Base-by-base conservation (phyloP, 2,329 filamentous ascomycete genomes). In the Pyrenophora teres region DNA sequence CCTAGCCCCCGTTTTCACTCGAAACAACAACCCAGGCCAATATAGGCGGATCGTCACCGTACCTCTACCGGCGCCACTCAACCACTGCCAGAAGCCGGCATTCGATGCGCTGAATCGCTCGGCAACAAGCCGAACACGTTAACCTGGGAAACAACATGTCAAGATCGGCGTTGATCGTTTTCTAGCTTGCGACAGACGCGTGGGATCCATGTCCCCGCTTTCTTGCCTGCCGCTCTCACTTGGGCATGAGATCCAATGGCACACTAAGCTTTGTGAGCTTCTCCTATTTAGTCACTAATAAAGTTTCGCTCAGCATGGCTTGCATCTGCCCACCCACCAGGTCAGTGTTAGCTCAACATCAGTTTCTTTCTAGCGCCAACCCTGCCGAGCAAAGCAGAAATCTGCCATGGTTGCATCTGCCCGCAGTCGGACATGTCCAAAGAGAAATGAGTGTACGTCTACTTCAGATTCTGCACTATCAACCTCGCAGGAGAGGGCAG, bases 1-100 rank as follows among this genome's bases (percentile, higher is more conserved):
- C 10, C 21, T 16, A 27, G 16, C 43, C 35, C 31, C 21, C 21
- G 18, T 27, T 31, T 39, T 50, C 18, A 25, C 15, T 13, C n/a
- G 13, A 19, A 16, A 10, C 9, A 19, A 13, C 15, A 15, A 15
- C 15, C 18, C 31, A 25, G 10, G 31, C 13, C 19, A 18, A 6
- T 44, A 38, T 31, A 30, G 30, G 46, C 16, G 50, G 40, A 44
- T 49, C n/a, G 21, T 48, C n/a, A 13, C 9, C 18, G 21, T 25
- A 23, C 12, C 8, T 12, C 9, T 13, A 27, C 38, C 19, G 19
- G n/a, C n/a, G 19, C 31, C 31, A 19, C 16, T 21, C 16, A 42
- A 21, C 27, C 23, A 15, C n/a, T n/a, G 4, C 13, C 8, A 31
- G n/a, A 30, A 40, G 23, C 8, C 23, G 21, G 27, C 9, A n/a